Evolutionary conservation across 495 filamentous ascomycete genomes (phyloP).

Genomic region (Usnea hakonensis): DNA sequence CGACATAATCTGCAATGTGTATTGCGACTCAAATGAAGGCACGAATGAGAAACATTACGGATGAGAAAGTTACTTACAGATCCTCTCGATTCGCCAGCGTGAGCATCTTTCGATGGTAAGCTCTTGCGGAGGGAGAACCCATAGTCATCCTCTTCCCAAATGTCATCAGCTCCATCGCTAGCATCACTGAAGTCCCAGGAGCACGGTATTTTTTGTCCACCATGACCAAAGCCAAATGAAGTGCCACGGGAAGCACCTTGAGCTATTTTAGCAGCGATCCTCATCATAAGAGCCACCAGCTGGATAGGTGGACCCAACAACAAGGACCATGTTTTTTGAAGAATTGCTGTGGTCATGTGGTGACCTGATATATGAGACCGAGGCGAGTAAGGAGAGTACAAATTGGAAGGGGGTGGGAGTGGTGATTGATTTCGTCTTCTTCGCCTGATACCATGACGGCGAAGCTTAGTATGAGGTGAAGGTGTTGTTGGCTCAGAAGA

Average conservation of each 20-base stretch:
- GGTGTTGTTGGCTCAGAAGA: slow-evolving; percentile 37
- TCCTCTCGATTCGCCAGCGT: slow-evolving; percentile 24
- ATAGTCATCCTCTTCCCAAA: slow-evolving; percentile 25
- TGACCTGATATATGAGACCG: slow-evolving; percentile 31
- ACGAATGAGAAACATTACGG: not conserved
- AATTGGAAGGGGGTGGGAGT: slow-evolving; percentile 56
- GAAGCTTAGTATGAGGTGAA: slow-evolving; percentile 44
- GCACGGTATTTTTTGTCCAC: slow-evolving; percentile 20
- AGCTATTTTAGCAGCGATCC: slow-evolving; percentile 66
- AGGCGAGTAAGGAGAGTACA: slow-evolving; percentile 47
- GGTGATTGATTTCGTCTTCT: slow-evolving; percentile 60
- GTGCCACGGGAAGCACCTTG: slow-evolving; percentile 37
- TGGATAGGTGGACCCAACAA: slow-evolving; percentile 68
- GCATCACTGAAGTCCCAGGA: slow-evolving; percentile 25
- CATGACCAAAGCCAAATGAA: slow-evolving; percentile 17
- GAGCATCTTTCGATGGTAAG: slow-evolving; percentile 24
- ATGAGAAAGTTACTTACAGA: slow-evolving; percentile 2
- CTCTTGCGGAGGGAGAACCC: slow-evolving; percentile 13
- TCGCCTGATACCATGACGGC: slow-evolving; percentile 45
- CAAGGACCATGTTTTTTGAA: slow-evolving; percentile 67
- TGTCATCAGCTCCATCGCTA: slow-evolving; percentile 17
- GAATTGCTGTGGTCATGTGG: slow-evolving; percentile 56
- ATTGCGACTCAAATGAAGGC: not conserved
- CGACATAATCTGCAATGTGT: not conserved
- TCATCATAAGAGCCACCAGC: slow-evolving; percentile 67